Base-by-base conservation (phyloP, 768 basidiomycete genomes). In the Leccinum pellstonianum region DNA sequence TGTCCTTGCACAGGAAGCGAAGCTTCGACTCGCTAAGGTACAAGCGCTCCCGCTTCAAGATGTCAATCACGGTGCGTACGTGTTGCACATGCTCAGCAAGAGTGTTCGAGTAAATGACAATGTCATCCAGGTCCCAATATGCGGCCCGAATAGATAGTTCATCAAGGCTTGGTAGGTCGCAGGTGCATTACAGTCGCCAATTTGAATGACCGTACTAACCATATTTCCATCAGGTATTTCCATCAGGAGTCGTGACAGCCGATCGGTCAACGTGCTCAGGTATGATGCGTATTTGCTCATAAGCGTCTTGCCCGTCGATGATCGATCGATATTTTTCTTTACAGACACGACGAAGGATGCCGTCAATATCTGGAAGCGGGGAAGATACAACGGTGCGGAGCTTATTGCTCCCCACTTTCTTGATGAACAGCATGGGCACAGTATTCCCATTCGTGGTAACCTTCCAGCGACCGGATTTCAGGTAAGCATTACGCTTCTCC, bases 131-230 rank as follows among this genome's bases (percentile, higher is more conserved):
- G 8, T 4, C 0, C 57, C 57, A 1, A 64, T 54, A 2, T 51
- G 35, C 2, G 7, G 53, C 0, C 55, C 12, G 4, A 64, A 62
- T 1, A 62, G 15, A 15, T 61, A 31, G 10, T 59, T 61, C 60
- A 64, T 61, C 5, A 59, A 6, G 0, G 57, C 63, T 7, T 83
- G 81, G 57, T 80, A 83, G 0, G 80, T 83, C 0, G 77, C 68
- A 0, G 77, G 79, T 0, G 76, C 57, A 78, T 81, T 73, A 79
- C 76, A 1, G 77, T 75, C 57, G 0, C 63, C 38, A 5, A 61
- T 57, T 9, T 58, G 3, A 1, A 60, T 60, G 0, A 57, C 46
- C 0, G 27, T 57, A 25, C 78, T 79, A 1, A 77, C 31, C 58
- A 75, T 77, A 1, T 75, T 78, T 0, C 81, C 79, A 33, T 68